Evolutionary conservation across 495 filamentous ascomycete genomes (phyloP), one percentile per base, ranked within the genome.

Genomic region (Letharia columbiana): DNA sequence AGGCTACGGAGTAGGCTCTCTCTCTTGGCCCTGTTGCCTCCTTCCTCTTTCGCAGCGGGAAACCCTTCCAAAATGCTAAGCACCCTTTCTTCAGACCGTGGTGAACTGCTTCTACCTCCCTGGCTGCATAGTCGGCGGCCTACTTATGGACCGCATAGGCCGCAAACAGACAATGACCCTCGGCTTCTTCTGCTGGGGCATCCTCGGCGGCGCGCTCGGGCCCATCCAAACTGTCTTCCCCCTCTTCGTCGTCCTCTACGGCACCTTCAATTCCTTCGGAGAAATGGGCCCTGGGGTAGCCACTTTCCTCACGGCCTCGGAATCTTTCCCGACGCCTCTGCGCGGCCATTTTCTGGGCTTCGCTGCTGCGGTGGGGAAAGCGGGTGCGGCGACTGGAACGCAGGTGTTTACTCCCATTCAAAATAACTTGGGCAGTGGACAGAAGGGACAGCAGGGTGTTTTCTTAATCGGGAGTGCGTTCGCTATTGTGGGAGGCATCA

Each of bases 211-310:
- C 7, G 61, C 61, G 10, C 33, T 63, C 18, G 61, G 61, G 2
- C 35, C 73, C 7, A 79, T 83, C 44, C 78, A 81, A 63, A 74
- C 52, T 0, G 62, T 80, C 11, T 79, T 81, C 47, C 76, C 80
- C 0, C 73, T 83, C 9, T 83, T 84, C 60, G 71, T 84, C 1
- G 75, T 83, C 11, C 74, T 83, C 59, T 83, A 83, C 66, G 80
- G 80, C 10, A 76, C 83, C 52, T 82, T 64, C 49, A 64, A 63
- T n/a, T 49, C 62, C 3, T 40, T 56, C 1, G 49, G 62, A 49
- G 62, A 63, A 56, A 42, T 63, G 49, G 47, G 37, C 18, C 50
- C 44, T 23, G 50, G 62, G 39, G 49, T 57, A 28, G 62, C 49
- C 49, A 57, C 39, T 33, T 44, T 44, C 45, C 49, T 57, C 35